Percentiles rank a stretch among this genome's conserved stretches.
These are phyloP conservation scores for Aureobasidium zeae DNA, from an alignment of 2,329 filamentous ascomycete genomes.

Conservation along the genomic window DNA sequence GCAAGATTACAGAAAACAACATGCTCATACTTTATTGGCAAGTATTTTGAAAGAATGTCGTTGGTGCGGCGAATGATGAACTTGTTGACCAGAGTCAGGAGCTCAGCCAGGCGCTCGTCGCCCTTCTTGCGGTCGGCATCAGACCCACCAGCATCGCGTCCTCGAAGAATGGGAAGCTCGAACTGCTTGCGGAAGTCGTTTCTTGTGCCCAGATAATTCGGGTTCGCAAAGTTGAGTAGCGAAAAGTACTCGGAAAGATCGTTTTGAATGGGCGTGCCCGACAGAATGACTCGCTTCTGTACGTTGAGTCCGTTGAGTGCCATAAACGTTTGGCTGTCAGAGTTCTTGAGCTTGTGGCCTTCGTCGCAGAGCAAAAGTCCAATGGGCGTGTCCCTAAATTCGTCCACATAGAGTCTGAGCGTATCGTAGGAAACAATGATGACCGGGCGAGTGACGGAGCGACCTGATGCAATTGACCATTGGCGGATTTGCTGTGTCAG, in stretches of 20 bases:
- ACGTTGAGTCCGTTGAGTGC: slow-evolving; percentile 88
- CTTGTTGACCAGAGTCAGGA: slow-evolving; percentile 83
- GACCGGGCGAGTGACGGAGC: slow-evolving; percentile 79
- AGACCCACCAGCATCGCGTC: slow-evolving; percentile 80
- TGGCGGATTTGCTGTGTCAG: slow-evolving; percentile 82
- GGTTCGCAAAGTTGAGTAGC: slow-evolving; percentile 92
- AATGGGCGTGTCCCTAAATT: slow-evolving; percentile 81
- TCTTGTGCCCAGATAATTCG: slow-evolving; percentile 77
- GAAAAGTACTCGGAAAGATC: slow-evolving; percentile 98
- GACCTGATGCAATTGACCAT: slow-evolving; percentile 88
- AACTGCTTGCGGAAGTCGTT: slow-evolving; percentile 89
- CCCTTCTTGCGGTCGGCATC: slow-evolving; percentile 75
- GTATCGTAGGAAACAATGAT: slow-evolving; percentile 98
- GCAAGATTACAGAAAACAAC: slow-evolving; percentile 96
- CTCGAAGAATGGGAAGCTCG: slow-evolving; percentile 83
- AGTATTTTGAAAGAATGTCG: slow-evolving; percentile 93
- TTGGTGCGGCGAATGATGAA: slow-evolving; percentile 98
- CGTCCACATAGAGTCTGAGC: slow-evolving; percentile 78
- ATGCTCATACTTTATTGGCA: slow-evolving; percentile 97
- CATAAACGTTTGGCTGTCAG: slow-evolving; percentile 88
- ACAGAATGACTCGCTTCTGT: slow-evolving; percentile 82
- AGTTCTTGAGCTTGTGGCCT: slow-evolving; percentile 92
- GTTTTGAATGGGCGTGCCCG: slow-evolving; percentile 95
- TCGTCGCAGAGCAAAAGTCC: slow-evolving; percentile 92
- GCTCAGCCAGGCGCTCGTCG: slow-evolving; percentile 70